These are phyloP conservation scores for Phytopythium aichiense DNA, from an alignment of 352 stramenopile species.

Conservation along the genomic window DNA sequence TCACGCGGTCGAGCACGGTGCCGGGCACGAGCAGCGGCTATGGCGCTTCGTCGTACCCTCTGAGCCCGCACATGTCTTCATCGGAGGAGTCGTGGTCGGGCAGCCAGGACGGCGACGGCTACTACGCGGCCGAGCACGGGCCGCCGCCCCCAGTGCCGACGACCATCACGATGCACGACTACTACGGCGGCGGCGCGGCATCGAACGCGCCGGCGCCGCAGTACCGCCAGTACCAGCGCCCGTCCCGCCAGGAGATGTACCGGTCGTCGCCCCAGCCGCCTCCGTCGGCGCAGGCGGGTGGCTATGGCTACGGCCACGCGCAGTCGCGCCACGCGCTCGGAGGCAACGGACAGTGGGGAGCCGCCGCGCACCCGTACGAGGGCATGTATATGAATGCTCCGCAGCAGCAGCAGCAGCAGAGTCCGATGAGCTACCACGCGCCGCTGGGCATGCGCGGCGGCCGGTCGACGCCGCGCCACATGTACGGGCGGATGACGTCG, in stretches of 20 bases:
- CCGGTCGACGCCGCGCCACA: slow-evolving; percentile 23
- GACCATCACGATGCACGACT: slow-evolving; percentile 32
- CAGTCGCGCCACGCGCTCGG: slow-evolving; percentile 21
- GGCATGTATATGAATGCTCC: slow-evolving; percentile 48
- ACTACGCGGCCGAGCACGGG: slow-evolving; percentile 34
- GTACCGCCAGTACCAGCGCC: slow-evolving; percentile 16
- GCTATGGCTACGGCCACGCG: slow-evolving; percentile 27
- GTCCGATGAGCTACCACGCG: slow-evolving; percentile 37
- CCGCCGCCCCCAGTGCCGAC: not conserved
- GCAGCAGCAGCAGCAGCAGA: slow-evolving; percentile 23
- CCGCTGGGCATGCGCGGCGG: slow-evolving; percentile 22
- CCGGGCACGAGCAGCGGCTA: slow-evolving; percentile 36
- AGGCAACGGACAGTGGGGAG: slow-evolving; percentile 29
- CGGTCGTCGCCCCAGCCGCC: slow-evolving; percentile 16
- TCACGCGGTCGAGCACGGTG: slow-evolving; percentile 29
- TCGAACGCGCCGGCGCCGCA: slow-evolving; percentile 24
- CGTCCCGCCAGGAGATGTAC: slow-evolving; percentile 13
- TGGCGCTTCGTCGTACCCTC: slow-evolving; percentile 28
- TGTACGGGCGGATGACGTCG: slow-evolving; percentile 49
- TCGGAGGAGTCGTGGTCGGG: slow-evolving; percentile 51
- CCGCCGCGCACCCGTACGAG: slow-evolving; percentile 31
- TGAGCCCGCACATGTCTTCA: slow-evolving; percentile 42
- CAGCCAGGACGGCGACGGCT: slow-evolving; percentile 33
- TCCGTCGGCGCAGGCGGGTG: slow-evolving; percentile 7
- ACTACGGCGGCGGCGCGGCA: slow-evolving; percentile 27